Base-by-base conservation (phyloP, 179 eudicot species). In the Nepenthes alata region DNA sequence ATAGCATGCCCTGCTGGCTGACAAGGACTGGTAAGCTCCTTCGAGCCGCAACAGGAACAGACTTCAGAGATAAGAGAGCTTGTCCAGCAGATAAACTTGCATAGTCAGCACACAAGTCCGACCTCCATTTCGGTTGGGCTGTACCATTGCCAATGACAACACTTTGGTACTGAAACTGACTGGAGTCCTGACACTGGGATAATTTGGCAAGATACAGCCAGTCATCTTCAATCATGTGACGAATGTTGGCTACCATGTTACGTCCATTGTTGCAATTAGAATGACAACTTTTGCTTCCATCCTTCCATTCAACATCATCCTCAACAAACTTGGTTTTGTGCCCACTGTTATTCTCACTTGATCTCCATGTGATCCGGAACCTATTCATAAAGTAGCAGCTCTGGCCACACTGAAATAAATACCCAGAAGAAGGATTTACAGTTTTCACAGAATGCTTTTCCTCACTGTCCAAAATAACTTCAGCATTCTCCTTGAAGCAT, bases 161-260 rank as follows among this genome's bases (percentile, higher is more conserved):
- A 57, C 59, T 58, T 49, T 65, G 73, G 47, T 38, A 58, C 10
- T 58, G 60, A 62, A 58, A 64, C 35, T 65, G 53, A 53, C 69
- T 70, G 9, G 66, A 44, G 41, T 65, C 55, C 49, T 50, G 54
- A 62, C 55, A 35, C 63, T 82, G 70, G 11, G 68, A 72, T 70
- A 93, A 58, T 50, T 79, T 68, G 62, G 89, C 77, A 70, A 93
- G 96, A 75, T 80, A 78, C 54, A 93, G 65, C 98, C 98, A 93
- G 73, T 93, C 96, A 58, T 87, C 80, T 70, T 89, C 90, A 45
- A 87, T 59, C 97, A 93, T 89, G 66, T 58, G 77, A 66, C 98
- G 90, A 54, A 93, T 63, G 50, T 75, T 76, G 35, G 72, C 85
- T 65, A 45, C 81, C 55, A 55, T 60, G 55, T 70, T 67, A 35